Evolutionary conservation across 2,329 filamentous ascomycete genomes (phyloP).

Genomic region (Cladophialophora immunda): DNA sequence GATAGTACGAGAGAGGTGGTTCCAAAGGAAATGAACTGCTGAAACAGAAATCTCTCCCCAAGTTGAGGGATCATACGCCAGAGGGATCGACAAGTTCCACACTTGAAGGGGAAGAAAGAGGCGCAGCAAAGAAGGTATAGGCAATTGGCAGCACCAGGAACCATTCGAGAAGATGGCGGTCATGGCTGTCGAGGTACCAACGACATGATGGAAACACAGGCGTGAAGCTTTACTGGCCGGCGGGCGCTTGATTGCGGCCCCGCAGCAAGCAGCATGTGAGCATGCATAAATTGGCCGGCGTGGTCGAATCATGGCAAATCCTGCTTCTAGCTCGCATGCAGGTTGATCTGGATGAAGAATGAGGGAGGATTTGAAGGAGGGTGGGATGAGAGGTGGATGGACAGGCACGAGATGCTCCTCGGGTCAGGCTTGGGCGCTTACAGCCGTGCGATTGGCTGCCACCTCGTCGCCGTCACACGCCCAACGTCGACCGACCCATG

Average conservation of each 20-base stretch:
- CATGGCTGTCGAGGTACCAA: constrained; percentile 38
- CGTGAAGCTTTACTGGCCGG: constrained; percentile 33
- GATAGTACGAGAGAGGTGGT: constrained; percentile 14
- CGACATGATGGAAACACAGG: constrained; percentile 37
- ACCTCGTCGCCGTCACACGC: constrained; percentile 31
- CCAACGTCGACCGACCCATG: neutral
- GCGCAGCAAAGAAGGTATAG: constrained; percentile 31
- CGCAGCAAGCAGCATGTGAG: constrained; percentile 31
- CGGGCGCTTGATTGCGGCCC: constrained; percentile 39
- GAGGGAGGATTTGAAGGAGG: constrained; percentile 27
- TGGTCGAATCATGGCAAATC: constrained; percentile 33
- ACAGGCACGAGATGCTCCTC: constrained; percentile 28
- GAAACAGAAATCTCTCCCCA: constrained; percentile 30
- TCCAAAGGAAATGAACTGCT: constrained; percentile 29
- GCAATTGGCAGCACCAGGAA: constrained; percentile 25
- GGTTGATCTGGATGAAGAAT: constrained; percentile 20
- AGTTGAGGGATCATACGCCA: constrained; percentile 14
- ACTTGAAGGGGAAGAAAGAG: constrained; percentile 26
- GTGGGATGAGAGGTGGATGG: constrained; percentile 26
- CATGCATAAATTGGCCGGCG: constrained; percentile 18
- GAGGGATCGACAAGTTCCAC: constrained; percentile 26
- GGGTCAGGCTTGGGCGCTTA: constrained; percentile 35
- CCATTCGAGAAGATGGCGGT: constrained; percentile 31
- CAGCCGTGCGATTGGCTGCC: constrained; percentile 29
- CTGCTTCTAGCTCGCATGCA: constrained; percentile 29